Evolutionary conservation across 164 flowering plant genomes (phyloP).

Genomic region (Taxillus chinensis): DNA sequence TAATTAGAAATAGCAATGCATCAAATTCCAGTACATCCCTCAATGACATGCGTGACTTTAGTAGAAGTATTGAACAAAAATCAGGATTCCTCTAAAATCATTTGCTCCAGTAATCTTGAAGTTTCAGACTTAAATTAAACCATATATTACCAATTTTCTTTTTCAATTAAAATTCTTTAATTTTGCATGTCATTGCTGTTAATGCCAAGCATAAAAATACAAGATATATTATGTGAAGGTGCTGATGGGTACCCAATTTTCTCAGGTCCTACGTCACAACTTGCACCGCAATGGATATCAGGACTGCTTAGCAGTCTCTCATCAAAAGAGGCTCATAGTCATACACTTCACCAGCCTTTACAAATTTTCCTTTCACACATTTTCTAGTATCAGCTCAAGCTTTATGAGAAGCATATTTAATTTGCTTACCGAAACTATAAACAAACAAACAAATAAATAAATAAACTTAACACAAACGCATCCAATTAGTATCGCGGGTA

Average conservation of each 20-base stretch:
- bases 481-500: too few species aligned
- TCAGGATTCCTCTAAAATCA: too few species aligned
- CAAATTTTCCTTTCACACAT: conserved; percentile 65
- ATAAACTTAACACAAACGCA: too few species aligned
- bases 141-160: conserved; percentile 26
- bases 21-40: too few species aligned
- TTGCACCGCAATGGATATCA: background rate
- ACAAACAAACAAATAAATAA: too few species aligned
- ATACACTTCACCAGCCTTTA: conserved; percentile 54
- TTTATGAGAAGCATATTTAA: conserved; percentile 56
- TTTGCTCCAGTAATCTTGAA: too few species aligned
- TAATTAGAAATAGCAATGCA: too few species aligned
- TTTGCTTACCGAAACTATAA: conserved; percentile 44
- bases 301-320: conserved; percentile 12
- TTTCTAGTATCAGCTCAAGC: conserved; percentile 62
- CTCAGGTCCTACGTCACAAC: background rate
- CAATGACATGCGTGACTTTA: too few species aligned
- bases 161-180: too few species aligned
- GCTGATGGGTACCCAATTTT: conserved; percentile 6
- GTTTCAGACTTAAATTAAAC: too few species aligned
- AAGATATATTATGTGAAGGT: background rate
- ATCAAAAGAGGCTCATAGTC: conserved; percentile 40
- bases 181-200: background rate
- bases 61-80: too few species aligned
- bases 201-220: background rate